Conservation (phyloP, 2,329 filamentous ascomycete species). For the Penicillium hordei region DNA sequence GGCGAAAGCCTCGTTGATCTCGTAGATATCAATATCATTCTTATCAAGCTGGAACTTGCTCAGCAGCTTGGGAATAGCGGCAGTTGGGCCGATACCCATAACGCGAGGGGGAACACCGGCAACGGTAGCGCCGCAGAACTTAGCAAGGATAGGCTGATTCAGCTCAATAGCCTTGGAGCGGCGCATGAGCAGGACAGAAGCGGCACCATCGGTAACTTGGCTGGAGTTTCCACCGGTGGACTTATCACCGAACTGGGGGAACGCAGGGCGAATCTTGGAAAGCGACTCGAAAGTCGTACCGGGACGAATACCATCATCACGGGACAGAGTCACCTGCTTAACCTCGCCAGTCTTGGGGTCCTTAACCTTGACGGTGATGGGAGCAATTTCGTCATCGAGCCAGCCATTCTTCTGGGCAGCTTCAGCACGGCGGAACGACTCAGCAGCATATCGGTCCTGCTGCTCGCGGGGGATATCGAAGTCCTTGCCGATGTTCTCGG, state of each 20-base stretch:
- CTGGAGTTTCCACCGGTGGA: conserved; percentile 92
- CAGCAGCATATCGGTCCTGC: conserved; percentile 83
- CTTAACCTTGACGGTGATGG: conserved; percentile 78
- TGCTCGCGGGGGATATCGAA: conserved; percentile 77
- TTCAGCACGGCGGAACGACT: conserved; percentile 86
- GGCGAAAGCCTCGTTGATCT: conserved; percentile 97
- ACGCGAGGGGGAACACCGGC: conserved; percentile 88
- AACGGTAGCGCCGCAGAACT: conserved; percentile 89
- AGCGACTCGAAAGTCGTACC: conserved; percentile 84
- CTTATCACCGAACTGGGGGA: conserved; percentile 81
- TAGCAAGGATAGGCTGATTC: conserved; percentile 87
- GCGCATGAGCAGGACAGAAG: conserved; percentile 90
- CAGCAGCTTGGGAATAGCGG: conserved; percentile 77
- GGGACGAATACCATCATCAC: conserved; percentile 86
- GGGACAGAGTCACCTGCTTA: conserved; percentile 74
- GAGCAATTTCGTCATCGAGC: conserved; percentile 92
- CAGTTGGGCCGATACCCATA: conserved; percentile 76
- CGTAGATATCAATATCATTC: conserved; percentile 82
- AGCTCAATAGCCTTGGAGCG: conserved; percentile 83
- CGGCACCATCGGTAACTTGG: conserved; percentile 91
- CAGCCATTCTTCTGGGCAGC: conserved; percentile 83
- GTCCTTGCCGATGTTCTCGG: conserved; percentile 90
- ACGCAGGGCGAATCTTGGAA: conserved; percentile 82
- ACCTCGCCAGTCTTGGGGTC: conserved; percentile 76
- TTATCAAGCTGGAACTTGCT: conserved; percentile 73